Percentiles rank a stretch among this genome's conserved stretches.
phyloP scores from a whole-genome alignment of 768 basidiomycete species.

The Panaeolus papilionaceus region DNA sequence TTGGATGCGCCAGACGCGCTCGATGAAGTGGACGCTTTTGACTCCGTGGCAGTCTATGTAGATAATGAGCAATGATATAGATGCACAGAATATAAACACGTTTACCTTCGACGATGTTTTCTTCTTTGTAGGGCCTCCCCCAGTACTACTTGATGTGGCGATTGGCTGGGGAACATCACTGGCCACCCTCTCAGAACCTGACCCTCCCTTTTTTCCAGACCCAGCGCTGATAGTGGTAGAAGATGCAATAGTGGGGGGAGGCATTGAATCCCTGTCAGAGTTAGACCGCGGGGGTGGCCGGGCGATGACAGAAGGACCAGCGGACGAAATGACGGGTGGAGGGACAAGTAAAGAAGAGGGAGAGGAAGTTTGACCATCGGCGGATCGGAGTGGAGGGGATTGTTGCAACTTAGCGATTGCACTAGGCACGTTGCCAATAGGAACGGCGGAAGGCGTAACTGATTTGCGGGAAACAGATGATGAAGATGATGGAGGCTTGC shows the following conservation, averaged over 20 bases:
- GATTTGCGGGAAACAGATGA: conserved; percentile 22
- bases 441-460: conserved; percentile 15
- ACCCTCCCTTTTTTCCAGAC: conserved; percentile 28
- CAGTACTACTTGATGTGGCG: conserved; percentile 22
- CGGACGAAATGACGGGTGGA: conserved; percentile 21
- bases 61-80: conserved; percentile 16
- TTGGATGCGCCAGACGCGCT: conserved; percentile 20
- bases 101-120: conserved; percentile 43
- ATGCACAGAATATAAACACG: conserved; percentile 22
- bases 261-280: conserved; percentile 64
- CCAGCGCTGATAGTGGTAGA: conserved; percentile 36
- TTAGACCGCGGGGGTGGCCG: conserved; percentile 32
- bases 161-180: conserved; percentile 20
- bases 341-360: conserved; percentile 23
- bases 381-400: conserved; percentile 22
- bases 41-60: conserved; percentile 19
- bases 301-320: conserved; percentile 16
- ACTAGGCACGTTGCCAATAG: conserved; percentile 5
- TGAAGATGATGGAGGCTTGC: conserved; percentile 18
- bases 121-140: conserved; percentile 47
- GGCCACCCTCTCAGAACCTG: conserved; percentile 25
- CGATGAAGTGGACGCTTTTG: conserved; percentile 22
- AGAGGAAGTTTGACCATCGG: conserved; percentile 9
- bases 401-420: conserved; percentile 20
- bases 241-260: conserved; percentile 65